Evolutionary conservation across 2,329 filamentous ascomycete species (phyloP).

Genomic region (Calonectria pauciramosa): DNA sequence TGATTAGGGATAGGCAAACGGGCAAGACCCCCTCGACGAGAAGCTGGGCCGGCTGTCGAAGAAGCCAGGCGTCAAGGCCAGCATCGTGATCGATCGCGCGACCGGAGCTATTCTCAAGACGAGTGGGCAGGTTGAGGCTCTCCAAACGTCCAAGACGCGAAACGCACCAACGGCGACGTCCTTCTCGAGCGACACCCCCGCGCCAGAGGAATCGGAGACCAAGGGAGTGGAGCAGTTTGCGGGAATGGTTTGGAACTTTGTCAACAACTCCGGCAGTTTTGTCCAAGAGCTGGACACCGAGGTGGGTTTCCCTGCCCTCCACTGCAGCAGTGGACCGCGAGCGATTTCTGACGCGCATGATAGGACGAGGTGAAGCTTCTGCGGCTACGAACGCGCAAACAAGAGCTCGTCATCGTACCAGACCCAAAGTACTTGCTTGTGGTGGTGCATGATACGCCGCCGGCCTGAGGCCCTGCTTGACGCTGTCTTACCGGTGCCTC

Average conservation of each 20-base stretch:
- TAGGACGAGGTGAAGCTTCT: slow-evolving; percentile 84
- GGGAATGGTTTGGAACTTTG: slow-evolving; percentile 81
- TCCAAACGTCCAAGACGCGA: slow-evolving; percentile 57
- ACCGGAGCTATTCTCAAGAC: slow-evolving; percentile 82
- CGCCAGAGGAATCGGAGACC: slow-evolving; percentile 62
- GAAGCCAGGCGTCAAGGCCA: slow-evolving; percentile 84
- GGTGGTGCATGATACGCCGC: slow-evolving; percentile 85
- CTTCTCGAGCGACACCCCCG: slow-evolving; percentile 61
- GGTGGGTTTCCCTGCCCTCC: slow-evolving; percentile 54
- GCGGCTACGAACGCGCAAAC: slow-evolving; percentile 84
- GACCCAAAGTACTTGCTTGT: slow-evolving; percentile 84
- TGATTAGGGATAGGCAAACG: slow-evolving; percentile 53
- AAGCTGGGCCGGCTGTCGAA: slow-evolving; percentile 78
- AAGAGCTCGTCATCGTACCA: slow-evolving; percentile 87
- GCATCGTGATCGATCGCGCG: slow-evolving; percentile 79
- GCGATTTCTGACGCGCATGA: slow-evolving; percentile 38
- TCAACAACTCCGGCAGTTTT: slow-evolving; percentile 76
- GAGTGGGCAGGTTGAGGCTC: slow-evolving; percentile 75
- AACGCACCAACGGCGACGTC: slow-evolving; percentile 54
- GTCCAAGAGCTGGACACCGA: slow-evolving; percentile 82
- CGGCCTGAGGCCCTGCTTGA: slow-evolving; percentile 60
- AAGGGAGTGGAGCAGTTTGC: slow-evolving; percentile 80
- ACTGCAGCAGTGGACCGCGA: slow-evolving; percentile 14
- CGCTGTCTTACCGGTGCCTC: slow-evolving; percentile 35
- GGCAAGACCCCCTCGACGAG: slow-evolving; percentile 74